Evolutionary conservation across 2,329 filamentous ascomycete species (phyloP).

Genomic region (Furcasterigmium furcatum): DNA sequence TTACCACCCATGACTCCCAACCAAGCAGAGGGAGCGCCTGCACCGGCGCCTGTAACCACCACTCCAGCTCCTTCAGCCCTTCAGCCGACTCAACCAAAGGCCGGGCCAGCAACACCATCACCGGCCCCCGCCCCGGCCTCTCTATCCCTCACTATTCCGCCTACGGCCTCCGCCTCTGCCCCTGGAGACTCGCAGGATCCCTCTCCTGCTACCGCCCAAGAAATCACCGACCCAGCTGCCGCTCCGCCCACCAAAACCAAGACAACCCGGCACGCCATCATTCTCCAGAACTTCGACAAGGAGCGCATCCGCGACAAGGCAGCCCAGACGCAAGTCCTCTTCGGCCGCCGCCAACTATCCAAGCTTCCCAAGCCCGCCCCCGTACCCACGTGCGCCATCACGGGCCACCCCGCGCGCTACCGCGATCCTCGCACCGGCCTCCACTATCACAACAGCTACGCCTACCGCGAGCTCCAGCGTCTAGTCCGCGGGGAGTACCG

Average conservation of each 20-base stretch:
- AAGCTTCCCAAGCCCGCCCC: conserved; percentile 52
- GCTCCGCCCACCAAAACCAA: conserved; percentile 10
- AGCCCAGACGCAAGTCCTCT: conserved; percentile 56
- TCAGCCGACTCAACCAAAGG: conserved; percentile 9
- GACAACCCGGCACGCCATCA: conserved; percentile 55
- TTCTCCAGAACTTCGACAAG: conserved; percentile 58
- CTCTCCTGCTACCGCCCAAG: conserved; percentile 4
- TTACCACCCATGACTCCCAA: conserved; percentile 19
- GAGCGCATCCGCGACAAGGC: conserved; percentile 52
- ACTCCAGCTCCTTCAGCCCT: conserved; percentile 12
- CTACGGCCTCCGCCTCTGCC: not conserved
- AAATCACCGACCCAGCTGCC: conserved; percentile 2
- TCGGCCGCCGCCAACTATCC: conserved; percentile 52
- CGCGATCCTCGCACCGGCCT: conserved; percentile 82
- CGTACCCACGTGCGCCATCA: conserved; percentile 72
- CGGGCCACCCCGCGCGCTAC: conserved; percentile 76
- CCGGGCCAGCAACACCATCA: conserved; percentile 12
- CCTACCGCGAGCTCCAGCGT: conserved; percentile 78
- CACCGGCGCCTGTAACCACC: conserved; percentile 17
- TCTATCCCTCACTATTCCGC: not conserved
- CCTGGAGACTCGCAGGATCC: too few relatives aligned
- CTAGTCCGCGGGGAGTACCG: conserved; percentile 70
- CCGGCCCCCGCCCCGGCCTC: not conserved
- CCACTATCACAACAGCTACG: conserved; percentile 73
- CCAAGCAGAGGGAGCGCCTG: conserved; percentile 12